Conservation (phyloP, 306 rosid species). For the Dalbergia oliveri region DNA sequence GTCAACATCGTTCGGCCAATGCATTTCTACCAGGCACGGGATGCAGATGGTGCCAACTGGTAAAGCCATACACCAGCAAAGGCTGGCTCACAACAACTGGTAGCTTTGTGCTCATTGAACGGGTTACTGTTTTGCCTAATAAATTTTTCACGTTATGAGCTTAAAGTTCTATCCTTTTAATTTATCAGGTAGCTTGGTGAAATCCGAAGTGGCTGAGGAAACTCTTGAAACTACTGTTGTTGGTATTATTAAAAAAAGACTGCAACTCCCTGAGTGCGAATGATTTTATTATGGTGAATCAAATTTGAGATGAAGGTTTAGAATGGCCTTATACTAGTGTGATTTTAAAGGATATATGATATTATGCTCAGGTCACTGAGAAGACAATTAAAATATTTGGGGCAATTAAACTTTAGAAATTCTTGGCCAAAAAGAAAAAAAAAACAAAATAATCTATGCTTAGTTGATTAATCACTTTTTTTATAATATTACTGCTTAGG, state of each 20-base stretch:
- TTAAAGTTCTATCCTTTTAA: conserved; percentile 16
- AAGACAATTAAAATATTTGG: too few species aligned
- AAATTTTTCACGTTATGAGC: conserved; percentile 5
- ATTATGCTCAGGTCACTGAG: background rate
- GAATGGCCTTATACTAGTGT: background rate
- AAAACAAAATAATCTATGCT: too few species aligned
- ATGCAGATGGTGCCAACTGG: conserved; percentile 76
- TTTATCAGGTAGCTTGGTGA: conserved; percentile 40
- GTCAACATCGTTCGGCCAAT: conserved; percentile 68
- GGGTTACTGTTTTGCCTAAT: conserved; percentile 21
- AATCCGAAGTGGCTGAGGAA: conserved; percentile 19
- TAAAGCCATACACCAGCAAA: conserved; percentile 40
- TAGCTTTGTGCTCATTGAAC: background rate
- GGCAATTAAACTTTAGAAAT: too few species aligned
- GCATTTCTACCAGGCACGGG: conserved; percentile 77
- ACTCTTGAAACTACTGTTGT: conserved; percentile 13
- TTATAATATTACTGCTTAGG: too few species aligned
- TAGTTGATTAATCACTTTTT: too few species aligned
- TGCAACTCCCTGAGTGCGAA: background rate
- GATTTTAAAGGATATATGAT: background rate
- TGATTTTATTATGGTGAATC: conserved; percentile 30
- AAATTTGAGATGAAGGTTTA: conserved; percentile 16
- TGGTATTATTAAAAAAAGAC: background rate
- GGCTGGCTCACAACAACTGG: background rate
- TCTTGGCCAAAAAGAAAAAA: too few species aligned